Evolutionary conservation across 2,329 filamentous ascomycete genomes (phyloP), one percentile per base, ranked within the genome.

Genomic region (Cercospora citrullina): DNA sequence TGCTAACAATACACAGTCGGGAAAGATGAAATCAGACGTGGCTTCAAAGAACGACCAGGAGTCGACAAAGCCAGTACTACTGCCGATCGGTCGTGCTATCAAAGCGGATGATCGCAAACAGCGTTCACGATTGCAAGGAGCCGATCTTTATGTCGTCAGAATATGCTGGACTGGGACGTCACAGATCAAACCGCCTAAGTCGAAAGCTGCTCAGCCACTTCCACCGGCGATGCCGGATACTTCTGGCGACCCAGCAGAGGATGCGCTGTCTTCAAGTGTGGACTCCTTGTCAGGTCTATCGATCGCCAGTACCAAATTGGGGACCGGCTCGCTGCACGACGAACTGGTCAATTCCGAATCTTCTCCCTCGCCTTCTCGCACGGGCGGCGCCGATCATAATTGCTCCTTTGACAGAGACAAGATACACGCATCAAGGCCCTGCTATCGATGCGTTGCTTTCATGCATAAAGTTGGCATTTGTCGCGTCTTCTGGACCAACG

Each of bases 381-480:
- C 65, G 8, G 23, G 26, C 7, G n/a, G 58, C 9, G 12, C 67
- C 1, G 26, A 12, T 12, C 23, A 65, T n/a, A 64, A 58, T 14
- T 62, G 67, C 21, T 65, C 65, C 12, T 66, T 69, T 5, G 72
- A 74, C 31, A 69, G 66, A 18, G 70, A 72, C 4, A 72, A 72
- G 4, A 74, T 80, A 14, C 75, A 77, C 30, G 77, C 80, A 6
- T 86, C 83, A 5, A 78, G 81, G 5, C 84, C 84, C 0, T 86
- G 84, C 74, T 86, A 87, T 72, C 79, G 83, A 3, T 87, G 84
- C 71, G 80, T 86, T 16, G 76, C 77, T 2, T 84, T 84, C 72
- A 86, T 86, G 84, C 77, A 84, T 66, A 80, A 80, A 3, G 82
- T 82, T 1, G 84, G 84, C 12, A 84, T 86, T 72, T 84, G 83